Base-by-base conservation (phyloP, 2,329 filamentous ascomycete genomes). In the Diplodia scrobiculata region DNA sequence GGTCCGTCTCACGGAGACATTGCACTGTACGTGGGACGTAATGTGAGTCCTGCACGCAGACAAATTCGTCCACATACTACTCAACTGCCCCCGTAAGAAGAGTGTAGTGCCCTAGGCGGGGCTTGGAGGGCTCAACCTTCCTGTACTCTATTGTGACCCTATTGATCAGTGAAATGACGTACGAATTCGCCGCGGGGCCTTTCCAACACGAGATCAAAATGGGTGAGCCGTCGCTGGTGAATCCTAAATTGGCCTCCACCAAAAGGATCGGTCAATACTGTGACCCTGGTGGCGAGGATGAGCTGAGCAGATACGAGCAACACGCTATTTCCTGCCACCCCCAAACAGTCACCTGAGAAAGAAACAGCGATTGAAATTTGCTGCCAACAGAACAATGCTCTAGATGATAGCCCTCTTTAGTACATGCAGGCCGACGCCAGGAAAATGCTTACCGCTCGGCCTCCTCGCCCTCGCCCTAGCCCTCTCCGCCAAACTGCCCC, bases 401-500 rank as follows among this genome's bases (percentile, higher is more conserved):
- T 58, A 55, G 52, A n/a, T 19, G 34, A 58, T 41, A 58, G 32
- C 11, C 36, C 17, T 55, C 17, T 58, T 54, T 45, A 58, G 54
- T n/a, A 19, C 34, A 36, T 14, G 13, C 38, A 45, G n/a, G 54
- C 36, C 34, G 54, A 27, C 19, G 36, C 13, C 54, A 45, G n/a
- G 38, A 9, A 32, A 58, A 51, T 51, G 48, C 48, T 51, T 51
- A 51, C 48, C 48, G 21, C 48, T 51, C 11, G 48, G 11, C 32
- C 17, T 5, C 29, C 29, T 13, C n/a, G 6, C 14, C 29, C 17
- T 19, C 10, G 10, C 52, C 52, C 17, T 11, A 13, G n/a, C 34
- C 62, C 71, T 66, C 75, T 68, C 34, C 80, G 79, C 62, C 79
- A 70, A 82, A 82, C 71, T 82, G 79, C 70, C 81, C 79, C 36